phyloP scores from a whole-genome alignment of 1,139 yeast species.

The Komagataea norvegica region DNA sequence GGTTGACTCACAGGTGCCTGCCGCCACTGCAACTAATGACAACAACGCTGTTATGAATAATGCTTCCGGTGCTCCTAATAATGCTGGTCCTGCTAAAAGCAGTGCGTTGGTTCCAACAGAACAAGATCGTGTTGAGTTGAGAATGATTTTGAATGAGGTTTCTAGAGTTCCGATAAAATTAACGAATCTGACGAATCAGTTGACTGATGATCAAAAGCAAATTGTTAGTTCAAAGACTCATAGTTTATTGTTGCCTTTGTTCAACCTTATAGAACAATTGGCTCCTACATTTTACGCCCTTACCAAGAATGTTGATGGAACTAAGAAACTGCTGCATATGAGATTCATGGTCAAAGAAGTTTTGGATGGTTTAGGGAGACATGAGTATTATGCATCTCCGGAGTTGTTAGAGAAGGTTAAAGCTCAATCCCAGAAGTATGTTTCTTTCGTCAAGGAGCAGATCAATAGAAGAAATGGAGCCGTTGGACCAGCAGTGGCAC shows the following conservation, averaged over 20 bases:
- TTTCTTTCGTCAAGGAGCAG: conserved; percentile 64
- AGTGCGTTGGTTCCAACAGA: conserved; percentile 31
- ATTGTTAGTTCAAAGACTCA: conserved; percentile 56
- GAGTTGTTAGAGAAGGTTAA: conserved; percentile 67
- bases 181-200: conserved; percentile 56
- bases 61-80: conserved; percentile 8
- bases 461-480: conserved; percentile 23
- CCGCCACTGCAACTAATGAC: background rate
- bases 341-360: conserved; percentile 76
- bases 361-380: conserved; percentile 59
- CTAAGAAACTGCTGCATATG: conserved; percentile 71
- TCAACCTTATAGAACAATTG: conserved; percentile 66
- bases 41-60: conserved; percentile 3
- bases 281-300: conserved; percentile 73
- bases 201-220: conserved; percentile 60
- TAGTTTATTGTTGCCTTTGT: conserved; percentile 51
- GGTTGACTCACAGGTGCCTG: background rate
- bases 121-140: conserved; percentile 50
- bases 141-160: conserved; percentile 64
- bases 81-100: conserved; percentile 9
- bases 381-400: conserved; percentile 60
- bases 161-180: conserved; percentile 60
- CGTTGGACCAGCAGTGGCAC: too few relatives aligned
- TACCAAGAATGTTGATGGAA: conserved; percentile 69
- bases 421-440: conserved; percentile 67